Conservation (phyloP, 2,329 filamentous ascomycete species). For the Penicillium glabrum region DNA sequence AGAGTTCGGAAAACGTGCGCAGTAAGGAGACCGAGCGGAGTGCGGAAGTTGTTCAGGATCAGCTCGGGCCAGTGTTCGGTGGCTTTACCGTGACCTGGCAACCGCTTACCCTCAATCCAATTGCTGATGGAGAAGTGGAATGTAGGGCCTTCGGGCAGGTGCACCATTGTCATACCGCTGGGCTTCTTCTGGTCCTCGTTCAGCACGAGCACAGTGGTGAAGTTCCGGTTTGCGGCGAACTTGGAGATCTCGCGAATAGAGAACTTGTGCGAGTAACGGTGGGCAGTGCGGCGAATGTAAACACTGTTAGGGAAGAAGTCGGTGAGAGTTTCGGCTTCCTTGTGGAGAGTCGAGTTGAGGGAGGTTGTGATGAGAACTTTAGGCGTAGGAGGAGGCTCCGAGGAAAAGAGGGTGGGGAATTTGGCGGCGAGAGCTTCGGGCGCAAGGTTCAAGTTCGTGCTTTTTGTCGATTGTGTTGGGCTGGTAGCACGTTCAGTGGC, state of each 20-base stretch:
- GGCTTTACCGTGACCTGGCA: conserved; percentile 86
- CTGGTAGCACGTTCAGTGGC: conserved; percentile 54
- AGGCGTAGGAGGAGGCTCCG: conserved; percentile 57
- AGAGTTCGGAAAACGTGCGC: conserved; percentile 79
- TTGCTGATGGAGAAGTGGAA: conserved; percentile 91
- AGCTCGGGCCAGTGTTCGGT: conserved; percentile 90
- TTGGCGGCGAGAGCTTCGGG: conserved; percentile 61
- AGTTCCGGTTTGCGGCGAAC: conserved; percentile 79
- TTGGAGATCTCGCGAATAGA: conserved; percentile 85
- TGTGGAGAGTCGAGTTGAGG: conserved; percentile 83
- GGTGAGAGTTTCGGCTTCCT: conserved; percentile 75
- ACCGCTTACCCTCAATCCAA: conserved; percentile 82
- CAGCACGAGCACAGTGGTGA: conserved; percentile 79
- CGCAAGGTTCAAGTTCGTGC: conserved; percentile 60
- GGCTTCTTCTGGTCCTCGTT: conserved; percentile 88
- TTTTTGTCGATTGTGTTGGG: conserved; percentile 55
- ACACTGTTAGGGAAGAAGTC: conserved; percentile 75
- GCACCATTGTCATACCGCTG: conserved; percentile 77
- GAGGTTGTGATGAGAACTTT: conserved; percentile 92
- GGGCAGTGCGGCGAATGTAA: conserved; percentile 82
- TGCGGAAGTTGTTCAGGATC: conserved; percentile 91
- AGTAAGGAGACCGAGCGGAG: conserved; percentile 82
- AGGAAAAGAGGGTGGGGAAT: conserved; percentile 60
- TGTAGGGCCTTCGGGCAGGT: conserved; percentile 81
- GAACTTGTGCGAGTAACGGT: conserved; percentile 86